phyloP scores from a whole-genome alignment of 2,329 filamentous ascomycete species.

The Ceratocystis variospora region DNA sequence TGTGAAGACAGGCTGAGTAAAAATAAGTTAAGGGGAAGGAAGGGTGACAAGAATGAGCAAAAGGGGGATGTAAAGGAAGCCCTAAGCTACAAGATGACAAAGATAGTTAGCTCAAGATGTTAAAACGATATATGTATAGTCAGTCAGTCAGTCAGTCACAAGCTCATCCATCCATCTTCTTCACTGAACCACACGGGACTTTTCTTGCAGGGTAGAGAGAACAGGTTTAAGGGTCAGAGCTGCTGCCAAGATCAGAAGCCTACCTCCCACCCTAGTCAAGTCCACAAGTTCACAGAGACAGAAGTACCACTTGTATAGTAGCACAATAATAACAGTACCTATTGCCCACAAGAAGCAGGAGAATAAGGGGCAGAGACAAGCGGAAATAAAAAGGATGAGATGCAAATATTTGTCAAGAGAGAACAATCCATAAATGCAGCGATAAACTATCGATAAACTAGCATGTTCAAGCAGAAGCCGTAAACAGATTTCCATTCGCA shows the following conservation, averaged over 20 bases:
- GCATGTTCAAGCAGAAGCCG: too few relatives aligned
- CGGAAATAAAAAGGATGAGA: background rate
- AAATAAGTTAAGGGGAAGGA: too few relatives aligned
- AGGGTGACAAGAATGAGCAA: too few relatives aligned
- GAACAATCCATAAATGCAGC: background rate
- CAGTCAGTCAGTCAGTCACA: background rate
- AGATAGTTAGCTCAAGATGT: too few relatives aligned
- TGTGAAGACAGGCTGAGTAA: too few relatives aligned
- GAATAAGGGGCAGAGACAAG: background rate
- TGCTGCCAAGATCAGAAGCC: background rate
- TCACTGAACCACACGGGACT: too few relatives aligned
- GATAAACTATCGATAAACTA: background rate
- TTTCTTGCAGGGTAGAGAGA: background rate
- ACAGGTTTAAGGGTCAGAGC: background rate
- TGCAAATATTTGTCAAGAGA: background rate
- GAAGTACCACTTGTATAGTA: background rate
- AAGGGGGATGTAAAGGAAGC: too few relatives aligned
- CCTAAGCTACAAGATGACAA: too few relatives aligned
- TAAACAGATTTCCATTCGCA: too few relatives aligned
- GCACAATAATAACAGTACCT: background rate
- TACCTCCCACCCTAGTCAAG: too few relatives aligned
- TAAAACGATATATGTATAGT: background rate
- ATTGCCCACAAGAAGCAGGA: background rate
- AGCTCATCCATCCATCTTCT: background rate
- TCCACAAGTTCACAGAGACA: background rate